Evolutionary conservation across 176 grass and related monocot species (phyloP), one percentile per base, ranked within the genome.

Genomic region (Oryza glumipatula): DNA sequence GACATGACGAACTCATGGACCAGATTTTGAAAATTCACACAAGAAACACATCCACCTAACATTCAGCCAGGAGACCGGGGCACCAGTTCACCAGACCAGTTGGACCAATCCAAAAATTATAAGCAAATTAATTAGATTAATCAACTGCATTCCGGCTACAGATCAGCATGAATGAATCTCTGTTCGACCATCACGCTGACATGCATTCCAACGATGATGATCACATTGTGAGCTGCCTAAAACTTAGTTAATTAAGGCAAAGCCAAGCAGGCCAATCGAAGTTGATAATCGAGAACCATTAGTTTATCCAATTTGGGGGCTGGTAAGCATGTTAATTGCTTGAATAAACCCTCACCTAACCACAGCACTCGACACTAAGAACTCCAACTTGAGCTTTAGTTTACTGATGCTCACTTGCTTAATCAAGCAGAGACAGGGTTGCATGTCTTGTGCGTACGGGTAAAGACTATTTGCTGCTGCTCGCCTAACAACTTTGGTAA

Each of bases 401-500:
- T 49, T 52, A 32, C 12, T 17, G 32, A 36, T n/a, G 44, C 13
- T 36, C 38, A 44, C 39, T 60, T 9, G 61, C 38, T 68, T 68
- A 17, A 49, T 76, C 54, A 13, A 67, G 67, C 0, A 65, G 46
- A 66, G 72, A 82, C 88, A 83, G 67, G 6, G 58, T 30, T 76
- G 56, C 88, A 77, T 15, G 74, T 60, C 30, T 74, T 63, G 17
- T 36, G 79, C 60, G 36, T 67, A 26, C 36, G 21, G 83, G 43
- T 30, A 72, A 44, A 44, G 72, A 65, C 6, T 38, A 7, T 15
- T 49, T 43, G 73, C 73, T 41, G 82, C 46, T 56, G 82, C 46
- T 77, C n/a, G 70, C 77, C 77, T 75, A 81, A 74, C 83, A 47
- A 52, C 32, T 48, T 52, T 74, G 85, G n/a, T 19, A 21, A 45